Evolutionary conservation across 2,329 filamentous ascomycete genomes (phyloP).

Genomic region (Colletotrichum higginsianum): DNA sequence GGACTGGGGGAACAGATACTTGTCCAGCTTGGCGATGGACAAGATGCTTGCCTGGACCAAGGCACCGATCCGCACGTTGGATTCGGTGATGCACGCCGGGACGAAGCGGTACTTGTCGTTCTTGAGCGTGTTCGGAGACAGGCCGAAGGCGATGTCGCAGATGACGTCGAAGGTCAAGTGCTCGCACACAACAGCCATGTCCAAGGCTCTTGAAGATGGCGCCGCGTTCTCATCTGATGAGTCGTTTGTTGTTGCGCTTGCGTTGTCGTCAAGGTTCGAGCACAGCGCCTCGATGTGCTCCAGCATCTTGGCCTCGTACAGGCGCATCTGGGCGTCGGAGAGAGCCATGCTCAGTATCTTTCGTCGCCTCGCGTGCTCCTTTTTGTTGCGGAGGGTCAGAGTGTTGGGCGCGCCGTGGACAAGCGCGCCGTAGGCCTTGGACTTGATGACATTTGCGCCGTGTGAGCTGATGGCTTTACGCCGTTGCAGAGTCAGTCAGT

Average conservation of each 20-base stretch:
- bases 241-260: constrained; percentile 19
- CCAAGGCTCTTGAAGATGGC: constrained; percentile 1
- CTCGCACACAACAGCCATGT: constrained; percentile 28
- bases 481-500: background rate
- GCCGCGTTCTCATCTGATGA: background rate
- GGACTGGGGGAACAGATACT: constrained; percentile 13
- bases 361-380: constrained; percentile 37
- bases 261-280: constrained; percentile 41
- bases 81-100: constrained; percentile 42
- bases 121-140: constrained; percentile 17
- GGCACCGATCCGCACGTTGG: constrained; percentile 44
- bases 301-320: constrained; percentile 45
- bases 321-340: constrained; percentile 45
- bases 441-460: constrained; percentile 41
- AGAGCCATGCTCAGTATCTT: constrained; percentile 45
- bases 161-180: constrained; percentile 35
- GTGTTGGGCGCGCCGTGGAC: constrained; percentile 39
- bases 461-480: constrained; percentile 40
- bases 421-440: constrained; percentile 41
- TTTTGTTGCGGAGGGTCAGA: constrained; percentile 20
- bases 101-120: constrained; percentile 39
- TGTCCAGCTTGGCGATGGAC: constrained; percentile 14
- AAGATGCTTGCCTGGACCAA: constrained; percentile 38
- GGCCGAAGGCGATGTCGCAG: constrained; percentile 20
- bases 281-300: constrained; percentile 43